These are phyloP conservation scores for Blastomyces emzantsi DNA, from an alignment of 2,329 filamentous ascomycete species.

Conservation along the genomic window DNA sequence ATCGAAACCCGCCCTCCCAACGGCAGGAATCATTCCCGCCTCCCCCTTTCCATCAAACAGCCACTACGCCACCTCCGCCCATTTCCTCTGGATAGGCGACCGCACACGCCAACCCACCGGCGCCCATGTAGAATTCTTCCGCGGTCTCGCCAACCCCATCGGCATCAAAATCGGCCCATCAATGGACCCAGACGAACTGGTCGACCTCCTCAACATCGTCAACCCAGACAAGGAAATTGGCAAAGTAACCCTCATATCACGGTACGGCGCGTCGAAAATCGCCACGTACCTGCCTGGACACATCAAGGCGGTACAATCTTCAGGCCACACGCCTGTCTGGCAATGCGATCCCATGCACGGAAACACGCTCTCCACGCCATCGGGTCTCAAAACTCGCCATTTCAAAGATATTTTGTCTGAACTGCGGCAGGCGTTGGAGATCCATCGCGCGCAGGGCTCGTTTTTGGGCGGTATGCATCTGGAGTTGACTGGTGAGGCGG, in stretches of 20 bases:
- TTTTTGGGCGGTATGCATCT: constrained; percentile 92
- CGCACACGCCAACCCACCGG: constrained; percentile 88
- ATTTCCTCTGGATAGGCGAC: constrained; percentile 98
- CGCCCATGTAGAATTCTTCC: constrained; percentile 95
- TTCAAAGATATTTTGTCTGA: constrained; percentile 88
- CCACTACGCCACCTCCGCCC: constrained; percentile 89
- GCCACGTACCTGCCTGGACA: constrained; percentile 66
- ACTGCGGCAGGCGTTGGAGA: constrained; percentile 69
- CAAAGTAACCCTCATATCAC: constrained; percentile 92
- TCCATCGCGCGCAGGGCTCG: constrained; percentile 74
- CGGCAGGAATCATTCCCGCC: constrained; percentile 19
- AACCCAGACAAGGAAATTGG: constrained; percentile 76
- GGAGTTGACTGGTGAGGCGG: constrained; percentile 88
- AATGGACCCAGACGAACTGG: constrained; percentile 66
- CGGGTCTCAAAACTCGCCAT: constrained; percentile 82
- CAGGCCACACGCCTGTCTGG: constrained; percentile 75
- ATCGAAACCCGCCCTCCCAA: constrained; percentile 14
- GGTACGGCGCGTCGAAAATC: constrained; percentile 78
- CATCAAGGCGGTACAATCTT: constrained; percentile 78
- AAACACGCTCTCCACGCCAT: constrained; percentile 56
- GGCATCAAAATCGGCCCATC: constrained; percentile 92
- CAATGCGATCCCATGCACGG: constrained; percentile 99
- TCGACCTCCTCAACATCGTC: constrained; percentile 70
- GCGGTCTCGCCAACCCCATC: constrained; percentile 90
- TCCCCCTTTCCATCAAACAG: constrained; percentile 41